Percentiles rank a stretch among this genome's conserved stretches.
phyloP scores from a whole-genome alignment of 176 grass and related monocot species.

The Urochloa ruziziensis region DNA sequence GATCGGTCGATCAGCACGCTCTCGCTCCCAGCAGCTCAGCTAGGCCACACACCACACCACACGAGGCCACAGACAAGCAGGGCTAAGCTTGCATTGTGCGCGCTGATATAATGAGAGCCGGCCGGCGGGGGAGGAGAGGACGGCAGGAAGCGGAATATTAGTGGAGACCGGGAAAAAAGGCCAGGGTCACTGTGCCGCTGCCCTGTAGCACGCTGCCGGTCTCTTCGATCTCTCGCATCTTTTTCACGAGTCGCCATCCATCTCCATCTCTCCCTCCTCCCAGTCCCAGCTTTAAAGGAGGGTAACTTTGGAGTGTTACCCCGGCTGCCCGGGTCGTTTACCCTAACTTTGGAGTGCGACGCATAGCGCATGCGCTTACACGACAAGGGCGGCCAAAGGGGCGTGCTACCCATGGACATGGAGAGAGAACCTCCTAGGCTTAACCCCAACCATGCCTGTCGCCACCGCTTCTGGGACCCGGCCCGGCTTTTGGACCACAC shows the following conservation, averaged over 20 bases:
- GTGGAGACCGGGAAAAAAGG: conserved; percentile 31
- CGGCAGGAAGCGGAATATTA: background rate
- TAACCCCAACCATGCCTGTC: conserved; percentile 50
- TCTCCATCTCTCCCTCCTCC: background rate
- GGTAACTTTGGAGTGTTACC: conserved; percentile 52
- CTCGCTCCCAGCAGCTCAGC: too few species aligned
- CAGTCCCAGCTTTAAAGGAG: conserved; percentile 33
- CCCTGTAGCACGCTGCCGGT: conserved; percentile 41
- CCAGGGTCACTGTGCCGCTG: background rate
- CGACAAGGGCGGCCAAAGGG: conserved; percentile 11
- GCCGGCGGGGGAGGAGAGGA: background rate
- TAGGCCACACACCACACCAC: too few species aligned
- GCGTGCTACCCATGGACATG: background rate
- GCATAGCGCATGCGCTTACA: conserved; percentile 27
- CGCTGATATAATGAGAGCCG: conserved; percentile 31
- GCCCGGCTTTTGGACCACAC: conserved; percentile 24
- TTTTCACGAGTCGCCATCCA: conserved; percentile 29
- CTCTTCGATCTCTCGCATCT: conserved; percentile 33
- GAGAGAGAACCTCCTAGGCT: conserved; percentile 34
- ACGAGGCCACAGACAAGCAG: background rate
- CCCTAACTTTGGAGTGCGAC: conserved; percentile 19
- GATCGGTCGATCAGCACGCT: too few species aligned
- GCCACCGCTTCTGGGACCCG: conserved; percentile 44
- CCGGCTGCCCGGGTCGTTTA: conserved; percentile 40
- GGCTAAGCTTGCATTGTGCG: conserved; percentile 12